phyloP scores from a whole-genome alignment of 257 asterid genomes.

The Galeopsis tetrahit region DNA sequence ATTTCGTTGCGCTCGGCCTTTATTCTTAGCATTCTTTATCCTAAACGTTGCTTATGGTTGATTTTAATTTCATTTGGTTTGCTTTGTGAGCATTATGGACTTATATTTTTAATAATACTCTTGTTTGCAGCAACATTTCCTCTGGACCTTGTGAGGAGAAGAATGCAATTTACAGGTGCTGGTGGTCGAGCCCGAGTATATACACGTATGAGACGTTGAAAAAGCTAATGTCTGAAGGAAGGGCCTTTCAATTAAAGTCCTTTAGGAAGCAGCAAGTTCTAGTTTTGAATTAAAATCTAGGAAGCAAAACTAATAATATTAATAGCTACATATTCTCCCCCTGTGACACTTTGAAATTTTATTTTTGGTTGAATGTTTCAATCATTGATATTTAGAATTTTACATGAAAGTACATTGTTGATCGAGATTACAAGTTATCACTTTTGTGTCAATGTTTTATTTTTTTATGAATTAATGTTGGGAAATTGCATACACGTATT shows the following conservation, averaged over 20 bases:
- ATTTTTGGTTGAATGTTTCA: slow-evolving; percentile 40
- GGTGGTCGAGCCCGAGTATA: slow-evolving; percentile 87
- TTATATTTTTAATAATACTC: no score
- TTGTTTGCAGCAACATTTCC: no score
- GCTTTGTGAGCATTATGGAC: no score
- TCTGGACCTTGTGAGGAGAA: slow-evolving; percentile 90
- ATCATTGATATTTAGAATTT: slow-evolving; percentile 31
- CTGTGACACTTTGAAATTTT: slow-evolving; percentile 31
- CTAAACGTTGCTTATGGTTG: no score
- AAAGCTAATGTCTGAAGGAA: slow-evolving; percentile 70
- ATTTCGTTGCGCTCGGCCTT: no score
- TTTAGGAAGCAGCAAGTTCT: slow-evolving; percentile 21
- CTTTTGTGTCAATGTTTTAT: neutral
- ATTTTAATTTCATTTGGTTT: no score
- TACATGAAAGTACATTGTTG: slow-evolving; percentile 22
- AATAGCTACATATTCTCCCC: slow-evolving; percentile 35
- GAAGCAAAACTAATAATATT: slow-evolving; percentile 31
- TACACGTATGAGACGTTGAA: slow-evolving; percentile 88
- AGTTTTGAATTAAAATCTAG: slow-evolving; percentile 45
- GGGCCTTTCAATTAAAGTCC: slow-evolving; percentile 48
- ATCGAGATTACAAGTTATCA: neutral
- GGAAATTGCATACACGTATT: no score
- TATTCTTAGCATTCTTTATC: no score
- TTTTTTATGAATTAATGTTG: neutral
- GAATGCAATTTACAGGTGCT: slow-evolving; percentile 95